Percentiles rank a stretch among this genome's conserved stretches.
These are phyloP conservation scores for Mycena galopus DNA, from an alignment of 768 basidiomycete genomes.

Conservation along the genomic window DNA sequence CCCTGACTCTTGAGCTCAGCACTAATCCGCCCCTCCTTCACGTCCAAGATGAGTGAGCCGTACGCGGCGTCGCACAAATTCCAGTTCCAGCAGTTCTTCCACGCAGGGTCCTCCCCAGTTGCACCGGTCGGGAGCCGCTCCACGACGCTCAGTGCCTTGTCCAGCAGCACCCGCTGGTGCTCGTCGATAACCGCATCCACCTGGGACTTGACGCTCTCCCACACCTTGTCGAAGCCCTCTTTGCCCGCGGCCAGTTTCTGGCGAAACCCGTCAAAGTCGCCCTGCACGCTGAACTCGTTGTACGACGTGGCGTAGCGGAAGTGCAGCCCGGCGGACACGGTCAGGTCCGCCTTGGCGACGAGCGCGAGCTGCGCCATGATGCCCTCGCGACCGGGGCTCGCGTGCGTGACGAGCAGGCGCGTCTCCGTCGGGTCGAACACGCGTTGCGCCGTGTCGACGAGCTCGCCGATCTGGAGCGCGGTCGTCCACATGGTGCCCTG, in stretches of 20 bases:
- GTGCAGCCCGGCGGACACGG: constrained; percentile 94
- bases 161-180: constrained; percentile 86
- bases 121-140: constrained; percentile 81
- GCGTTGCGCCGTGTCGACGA: constrained; percentile 96
- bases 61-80: constrained; percentile 97
- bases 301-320: constrained; percentile 97
- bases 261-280: constrained; percentile 89
- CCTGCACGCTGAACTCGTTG: constrained; percentile 96
- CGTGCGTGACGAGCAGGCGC: constrained; percentile 92
- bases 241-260: constrained; percentile 84
- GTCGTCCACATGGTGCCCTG: constrained; percentile 99
- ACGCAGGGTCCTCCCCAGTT: constrained; percentile 87
- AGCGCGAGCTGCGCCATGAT: constrained; percentile 92
- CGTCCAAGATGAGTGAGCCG: constrained; percentile 87
- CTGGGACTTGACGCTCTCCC: constrained; percentile 92
- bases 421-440: constrained; percentile 95
- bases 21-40: constrained; percentile 93
- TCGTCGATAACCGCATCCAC: constrained; percentile 94
- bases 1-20: constrained; percentile 95
- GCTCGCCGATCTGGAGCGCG: constrained; percentile 96
- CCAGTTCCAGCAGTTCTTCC: constrained; percentile 99
- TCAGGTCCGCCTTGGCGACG: constrained; percentile 93
- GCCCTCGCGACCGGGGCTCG: constrained; percentile 93
- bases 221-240: constrained; percentile 90
- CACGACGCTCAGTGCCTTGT: constrained; percentile 89